Base-by-base conservation (phyloP, 495 filamentous ascomycete genomes). In the Tuber indicum region DNA sequence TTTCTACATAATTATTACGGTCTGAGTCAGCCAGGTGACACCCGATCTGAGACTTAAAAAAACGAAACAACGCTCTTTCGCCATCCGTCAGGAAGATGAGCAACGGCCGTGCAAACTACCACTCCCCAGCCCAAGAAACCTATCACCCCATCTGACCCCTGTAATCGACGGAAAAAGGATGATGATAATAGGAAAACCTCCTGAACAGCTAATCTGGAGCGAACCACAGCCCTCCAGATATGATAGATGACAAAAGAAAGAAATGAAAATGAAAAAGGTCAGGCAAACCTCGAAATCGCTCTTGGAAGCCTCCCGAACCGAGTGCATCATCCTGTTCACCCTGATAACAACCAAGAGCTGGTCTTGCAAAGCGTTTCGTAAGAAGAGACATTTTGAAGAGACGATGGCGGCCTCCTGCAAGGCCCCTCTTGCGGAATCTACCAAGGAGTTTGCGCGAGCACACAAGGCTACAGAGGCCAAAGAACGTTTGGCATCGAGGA, bases 401-500 rank as follows among this genome's bases (percentile, higher is more conserved):
- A 95, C 88, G 14, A 94, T 86, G 46, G 93, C 92, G 75, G 91
- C 92, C 79, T 94, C 91, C 82, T 97, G 93, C 75, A 98, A 85
- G 41, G 92, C 88, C 41, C 88, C 86, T 66, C 94, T 91, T 42
- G 94, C 92, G 14, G 89, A 85, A 52, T 89, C 92, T 69, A 96
- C 92, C 52, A 99, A 91, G 80, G 95, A 91, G 82, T 96, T 93
- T 75, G 95, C 96, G 66, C 93, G 92, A 84, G 91, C 91, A 62
- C 98, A 93, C 78, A 94, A 90, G 71, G 86, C 88, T 79, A 95
- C 93, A 3, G 93, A 94, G n/a, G 92, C 92, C 3, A 99, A 89
- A 12, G 95, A 94, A 42, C 93, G 90, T 85, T 98, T 99, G 5
- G 96, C 92, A 62, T 91, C 91, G 23, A 98, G 88, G 43, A 98